Evolutionary conservation across 31 red algal genomes (phyloP).

Genomic region (Odonthalia washingtoniensis): DNA sequence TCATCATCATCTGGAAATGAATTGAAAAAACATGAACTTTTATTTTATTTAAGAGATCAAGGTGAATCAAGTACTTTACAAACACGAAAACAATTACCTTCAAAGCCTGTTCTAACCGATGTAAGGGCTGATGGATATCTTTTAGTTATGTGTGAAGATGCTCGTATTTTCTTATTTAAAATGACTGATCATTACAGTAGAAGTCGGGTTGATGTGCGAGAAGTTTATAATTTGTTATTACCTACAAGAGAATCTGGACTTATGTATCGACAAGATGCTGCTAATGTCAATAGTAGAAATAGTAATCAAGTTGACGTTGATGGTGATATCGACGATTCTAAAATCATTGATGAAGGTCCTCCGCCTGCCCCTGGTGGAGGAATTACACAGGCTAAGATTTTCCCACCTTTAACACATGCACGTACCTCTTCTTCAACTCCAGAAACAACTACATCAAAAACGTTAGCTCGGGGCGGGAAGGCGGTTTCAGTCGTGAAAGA

Average conservation of each 20-base stretch:
- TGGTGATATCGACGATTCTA: too few relatives aligned
- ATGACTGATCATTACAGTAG: slow-evolving; percentile 43
- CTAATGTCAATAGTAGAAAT: slow-evolving; percentile 7
- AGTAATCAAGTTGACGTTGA: background rate
- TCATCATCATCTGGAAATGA: background rate
- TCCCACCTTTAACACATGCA: slow-evolving; percentile 68
- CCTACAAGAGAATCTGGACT: slow-evolving; percentile 66
- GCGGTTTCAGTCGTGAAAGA: background rate
- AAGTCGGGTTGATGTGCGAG: slow-evolving; percentile 36
- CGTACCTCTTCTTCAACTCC: background rate
- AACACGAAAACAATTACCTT: slow-evolving; percentile 66
- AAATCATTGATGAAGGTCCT: slow-evolving; percentile 1
- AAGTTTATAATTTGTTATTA: slow-evolving; percentile 77
- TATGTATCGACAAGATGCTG: slow-evolving; percentile 68
- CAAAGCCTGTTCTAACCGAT: slow-evolving; percentile 75
- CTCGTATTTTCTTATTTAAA: slow-evolving; percentile 68
- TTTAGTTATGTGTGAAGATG: slow-evolving; percentile 80
- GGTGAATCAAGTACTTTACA: slow-evolving; percentile 71
- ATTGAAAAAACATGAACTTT: slow-evolving; percentile 63
- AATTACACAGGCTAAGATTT: slow-evolving; percentile 75
- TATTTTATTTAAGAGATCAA: slow-evolving; percentile 78
- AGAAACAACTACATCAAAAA: background rate
- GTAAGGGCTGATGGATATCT: slow-evolving; percentile 87
- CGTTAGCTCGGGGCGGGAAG: too few relatives aligned
- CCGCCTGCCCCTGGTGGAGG: slow-evolving; percentile 74